Evolutionary conservation across 169 alveolate genomes (phyloP).

Genomic region (Theileria luwenshuni): DNA sequence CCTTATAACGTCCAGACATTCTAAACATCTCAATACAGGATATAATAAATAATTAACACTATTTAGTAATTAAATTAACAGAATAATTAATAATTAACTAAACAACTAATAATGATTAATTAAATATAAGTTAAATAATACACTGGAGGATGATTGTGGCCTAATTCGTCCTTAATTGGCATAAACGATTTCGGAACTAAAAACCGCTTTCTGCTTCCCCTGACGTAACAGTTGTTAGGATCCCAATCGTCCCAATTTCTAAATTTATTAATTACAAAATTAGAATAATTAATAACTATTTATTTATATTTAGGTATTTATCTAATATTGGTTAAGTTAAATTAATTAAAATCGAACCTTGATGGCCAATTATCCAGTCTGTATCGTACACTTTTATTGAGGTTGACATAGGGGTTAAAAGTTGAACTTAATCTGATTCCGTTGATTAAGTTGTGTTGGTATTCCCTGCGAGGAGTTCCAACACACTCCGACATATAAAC

Average conservation of each 20-base stretch:
- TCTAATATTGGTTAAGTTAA: not conserved
- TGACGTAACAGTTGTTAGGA: conserved; percentile 77
- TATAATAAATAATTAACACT: not conserved
- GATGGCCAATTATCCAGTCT: conserved; percentile 86
- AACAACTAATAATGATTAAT: not conserved
- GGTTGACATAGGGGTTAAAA: conserved; percentile 83
- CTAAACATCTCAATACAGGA: conserved; percentile 2
- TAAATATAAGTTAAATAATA: not conserved
- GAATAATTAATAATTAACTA: not conserved
- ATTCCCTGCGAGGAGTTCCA: conserved; percentile 87
- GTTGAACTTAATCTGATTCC: conserved; percentile 82
- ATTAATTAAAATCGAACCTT: conserved; percentile 65
- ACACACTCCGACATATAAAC: conserved; percentile 79
- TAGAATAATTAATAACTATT: not conserved
- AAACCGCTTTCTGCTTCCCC: conserved; percentile 84
- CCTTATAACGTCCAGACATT: conserved; percentile 71
- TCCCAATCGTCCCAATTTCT: conserved; percentile 85
- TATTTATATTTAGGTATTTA: not conserved
- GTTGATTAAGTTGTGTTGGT: conserved; percentile 78
- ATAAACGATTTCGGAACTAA: conserved; percentile 78
- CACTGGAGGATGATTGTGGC: conserved; percentile 87
- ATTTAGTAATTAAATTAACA: not conserved
- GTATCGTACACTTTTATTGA: conserved; percentile 81
- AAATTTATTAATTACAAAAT: no score
- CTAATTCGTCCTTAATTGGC: conserved; percentile 86